These are phyloP conservation scores for Neurospora tetrasperma DNA, from an alignment of 495 filamentous ascomycete species.

Conservation along the genomic window DNA sequence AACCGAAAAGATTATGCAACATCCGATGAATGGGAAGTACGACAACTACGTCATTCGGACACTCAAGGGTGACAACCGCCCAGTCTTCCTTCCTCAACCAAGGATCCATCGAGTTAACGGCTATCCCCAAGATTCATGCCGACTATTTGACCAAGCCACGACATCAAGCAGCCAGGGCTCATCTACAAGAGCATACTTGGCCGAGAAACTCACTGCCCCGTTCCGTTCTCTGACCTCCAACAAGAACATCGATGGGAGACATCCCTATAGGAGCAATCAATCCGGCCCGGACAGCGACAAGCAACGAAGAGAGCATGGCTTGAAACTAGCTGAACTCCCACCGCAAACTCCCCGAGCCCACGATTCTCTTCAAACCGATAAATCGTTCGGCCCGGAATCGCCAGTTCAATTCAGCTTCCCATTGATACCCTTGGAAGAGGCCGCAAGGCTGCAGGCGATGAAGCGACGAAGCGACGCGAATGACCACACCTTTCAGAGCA, in stretches of 20 bases:
- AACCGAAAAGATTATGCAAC: conserved; percentile 19
- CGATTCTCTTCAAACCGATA: neutral
- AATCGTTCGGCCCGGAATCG: conserved; percentile 1
- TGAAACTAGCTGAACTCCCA: neutral
- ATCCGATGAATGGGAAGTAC: conserved; percentile 2
- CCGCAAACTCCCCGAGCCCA: neutral
- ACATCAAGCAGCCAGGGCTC: conserved; percentile 3
- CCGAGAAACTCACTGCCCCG: conserved; percentile 18
- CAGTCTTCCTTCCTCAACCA: conserved; percentile 18
- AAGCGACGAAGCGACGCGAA: conserved; percentile 12
- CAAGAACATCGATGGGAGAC: neutral
- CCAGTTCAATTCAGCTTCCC: conserved; percentile 17
- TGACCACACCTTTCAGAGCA: conserved; percentile 10
- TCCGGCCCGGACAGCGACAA: neutral
- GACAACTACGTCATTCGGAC: conserved; percentile 9
- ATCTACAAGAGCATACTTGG: conserved; percentile 10
- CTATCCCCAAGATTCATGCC: conserved; percentile 19
- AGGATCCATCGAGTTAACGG: conserved; percentile 17
- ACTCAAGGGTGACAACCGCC: conserved; percentile 16
- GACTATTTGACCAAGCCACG: conserved; percentile 9
- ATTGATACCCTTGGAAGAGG: conserved; percentile 18
- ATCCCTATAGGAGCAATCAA: conserved; percentile 4
- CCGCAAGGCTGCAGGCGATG: conserved; percentile 14
- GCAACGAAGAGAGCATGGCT: neutral
- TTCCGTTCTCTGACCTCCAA: conserved; percentile 9